Evolutionary conservation across 495 filamentous ascomycete species (phyloP).

Genomic region (Acidomyces sp.): DNA sequence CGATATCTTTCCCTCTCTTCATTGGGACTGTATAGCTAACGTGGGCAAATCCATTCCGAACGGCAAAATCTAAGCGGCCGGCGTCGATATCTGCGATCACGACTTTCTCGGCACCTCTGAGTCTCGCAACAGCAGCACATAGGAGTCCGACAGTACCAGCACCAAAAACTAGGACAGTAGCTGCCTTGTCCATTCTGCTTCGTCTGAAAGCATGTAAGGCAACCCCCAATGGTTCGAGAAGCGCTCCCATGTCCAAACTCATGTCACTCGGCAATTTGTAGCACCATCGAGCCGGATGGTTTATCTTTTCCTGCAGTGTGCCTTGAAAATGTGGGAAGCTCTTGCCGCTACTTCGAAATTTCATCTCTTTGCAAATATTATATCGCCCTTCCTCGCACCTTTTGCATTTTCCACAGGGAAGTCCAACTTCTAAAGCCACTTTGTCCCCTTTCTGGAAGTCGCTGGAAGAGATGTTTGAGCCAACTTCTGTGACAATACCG

Average conservation of each 20-base stretch:
- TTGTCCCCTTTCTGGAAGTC: constrained; percentile 47
- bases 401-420: constrained; percentile 59
- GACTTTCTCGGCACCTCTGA: constrained; percentile 52
- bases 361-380: constrained; percentile 73
- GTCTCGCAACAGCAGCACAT: constrained; percentile 53
- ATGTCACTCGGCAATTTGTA: constrained; percentile 54
- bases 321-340: constrained; percentile 67
- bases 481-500: constrained; percentile 42
- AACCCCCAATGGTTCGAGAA: constrained; percentile 69
- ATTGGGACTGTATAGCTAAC: constrained; percentile 33
- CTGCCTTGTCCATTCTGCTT: constrained; percentile 40
- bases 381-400: constrained; percentile 58
- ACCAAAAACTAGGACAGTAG: constrained; percentile 60
- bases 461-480: constrained; percentile 34
- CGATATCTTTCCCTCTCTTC: constrained; percentile 37
- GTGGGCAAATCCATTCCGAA: constrained; percentile 54
- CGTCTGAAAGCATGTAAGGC: constrained; percentile 61
- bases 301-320: constrained; percentile 66
- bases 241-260: constrained; percentile 54
- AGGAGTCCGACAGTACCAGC: constrained; percentile 71
- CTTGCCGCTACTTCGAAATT: constrained; percentile 69
- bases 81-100: constrained; percentile 70
- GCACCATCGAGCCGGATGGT: constrained; percentile 58
- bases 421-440: constrained; percentile 73
- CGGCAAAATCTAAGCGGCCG: constrained; percentile 58